Evolutionary conservation across 139 green algal genomes (phyloP).

Genomic region (Trebouxia sp.): DNA sequence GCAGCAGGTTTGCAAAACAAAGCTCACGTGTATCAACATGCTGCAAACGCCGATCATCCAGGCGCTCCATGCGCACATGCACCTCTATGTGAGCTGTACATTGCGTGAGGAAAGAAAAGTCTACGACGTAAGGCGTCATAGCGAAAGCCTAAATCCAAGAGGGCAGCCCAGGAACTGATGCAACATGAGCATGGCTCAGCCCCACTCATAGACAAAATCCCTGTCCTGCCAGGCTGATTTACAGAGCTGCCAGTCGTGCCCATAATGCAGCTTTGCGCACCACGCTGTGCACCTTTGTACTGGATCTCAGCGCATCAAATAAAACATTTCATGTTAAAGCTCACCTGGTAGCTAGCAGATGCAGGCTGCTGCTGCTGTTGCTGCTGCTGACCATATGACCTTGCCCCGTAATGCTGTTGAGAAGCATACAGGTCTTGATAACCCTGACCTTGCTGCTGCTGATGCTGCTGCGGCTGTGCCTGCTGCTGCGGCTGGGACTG

Average conservation of each 20-base stretch:
- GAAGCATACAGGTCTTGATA: not conserved
- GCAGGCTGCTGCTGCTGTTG: not conserved
- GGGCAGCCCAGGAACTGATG: too few relatives aligned
- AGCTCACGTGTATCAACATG: not conserved
- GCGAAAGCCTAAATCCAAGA: too few relatives aligned
- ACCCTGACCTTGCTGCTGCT: constrained; percentile 32
- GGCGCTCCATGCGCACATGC: not conserved
- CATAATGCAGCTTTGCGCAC: not conserved
- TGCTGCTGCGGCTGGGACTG: constrained; percentile 18
- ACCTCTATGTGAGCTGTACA: too few relatives aligned
- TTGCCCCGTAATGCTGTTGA: not conserved
- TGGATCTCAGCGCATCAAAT: not conserved
- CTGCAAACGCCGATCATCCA: not conserved
- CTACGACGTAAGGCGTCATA: too few relatives aligned
- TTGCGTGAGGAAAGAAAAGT: too few relatives aligned
- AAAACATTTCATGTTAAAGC: not conserved
- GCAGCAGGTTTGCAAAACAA: not conserved
- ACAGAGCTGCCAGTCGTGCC: too few relatives aligned
- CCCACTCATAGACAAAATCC: too few relatives aligned
- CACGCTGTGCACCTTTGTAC: not conserved
- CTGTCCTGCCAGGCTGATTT: not conserved
- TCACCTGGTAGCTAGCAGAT: not conserved
- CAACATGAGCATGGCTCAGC: too few relatives aligned
- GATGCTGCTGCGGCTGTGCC: not conserved
- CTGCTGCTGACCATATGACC: constrained; percentile 1